Evolutionary conservation across 495 filamentous ascomycete species (phyloP), one percentile per base, ranked within the genome.

Genomic region (Neurospora tetraspora): DNA sequence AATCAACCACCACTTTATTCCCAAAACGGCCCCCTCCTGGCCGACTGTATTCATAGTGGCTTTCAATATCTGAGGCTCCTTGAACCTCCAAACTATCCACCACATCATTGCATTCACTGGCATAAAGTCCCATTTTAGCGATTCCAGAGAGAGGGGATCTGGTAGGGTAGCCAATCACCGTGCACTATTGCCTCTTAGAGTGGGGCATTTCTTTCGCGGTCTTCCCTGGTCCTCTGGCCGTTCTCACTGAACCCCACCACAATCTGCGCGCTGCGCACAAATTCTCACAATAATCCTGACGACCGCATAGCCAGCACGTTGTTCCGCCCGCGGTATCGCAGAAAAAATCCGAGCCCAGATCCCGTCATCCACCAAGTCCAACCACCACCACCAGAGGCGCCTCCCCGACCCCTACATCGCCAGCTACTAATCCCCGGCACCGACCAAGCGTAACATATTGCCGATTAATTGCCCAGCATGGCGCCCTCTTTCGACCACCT

Each of bases 401-500:
- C 70, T 69, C 18, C 70, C 72, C 45, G 39, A 61, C 27, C 53
- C 53, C 23, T 34, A 34, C 53, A 59, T 61, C 53, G 14, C 53
- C 53, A 61, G 27, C 53, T 23, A 39, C 34, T 72, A 47, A 70
- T 31, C 37, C 71, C 20, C 70, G 72, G 68, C 45, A 39, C 45
- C 65, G 12, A 61, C 31, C 45, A 53, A 53, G 4, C 4, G 31
- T 10, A 38, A 27, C 34, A 36, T 14, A 45, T 18, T 31, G 16
- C 27, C 73, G 68, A 70, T 31, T 69, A 40, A 39, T 69, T 73
- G 78, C 78, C 81, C 83, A 86, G 81, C 80, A 89, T 89, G 87
- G 86, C 86, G 83, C 86, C 87, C 73, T 86, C 86, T 42, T 89
- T 88, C 76, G 87, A 89, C 70, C 82, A 85, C 69, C 81, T 89